Base-by-base conservation (phyloP, 192 early-diverging fungal species). In the Coemansia sp. region DNA sequence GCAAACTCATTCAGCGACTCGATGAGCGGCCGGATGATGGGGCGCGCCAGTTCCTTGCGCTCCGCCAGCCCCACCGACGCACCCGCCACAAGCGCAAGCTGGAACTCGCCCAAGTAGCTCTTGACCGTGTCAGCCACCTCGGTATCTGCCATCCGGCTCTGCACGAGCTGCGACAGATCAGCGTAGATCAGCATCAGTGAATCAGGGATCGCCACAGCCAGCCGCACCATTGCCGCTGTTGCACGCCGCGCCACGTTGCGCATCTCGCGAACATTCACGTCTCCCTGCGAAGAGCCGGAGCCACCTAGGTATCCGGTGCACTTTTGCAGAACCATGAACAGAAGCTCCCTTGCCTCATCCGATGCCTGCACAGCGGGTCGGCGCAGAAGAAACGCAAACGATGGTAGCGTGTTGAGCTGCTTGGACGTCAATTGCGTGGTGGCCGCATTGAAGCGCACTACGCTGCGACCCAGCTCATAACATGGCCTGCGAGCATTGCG, bases 371-470 rank as follows among this genome's bases (percentile, higher is more conserved):
- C 41, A 0, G 76, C 63, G 1, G 37, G 50, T 5, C 66, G 60
- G 13, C 77, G 77, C 64, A 79, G 50, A 53, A 79, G 58, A 13
- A 79, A 79, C 36, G 77, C 55, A 34, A 79, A 63, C 30, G 77
- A 42, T 28, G 77, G 71, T 22, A 79, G 77, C 54, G 71, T 70
- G 47, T 73, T 52, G 47, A 79, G 64, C 47, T 67, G 77, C 28
- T 67, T 45, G 7, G 47, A 44, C 2, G 23, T 34, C 57, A 64
- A 40, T 20, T 36, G 37, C 23, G 50, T 29, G n/a, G 50, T 22
- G 25, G 25, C 20, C 14, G 47, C 14, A 0, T n/a, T 19, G 11
- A 64, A 61, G n/a, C 55, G 23, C 0, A 74, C 64, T 2, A 74
- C 64, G 23, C 45, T 45, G 5, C 40, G 67, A 14, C 67, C 70